Evolutionary conservation across 2,329 filamentous ascomycete species (phyloP), one percentile per base, ranked within the genome.

Genomic region (Ophiostoma himal-ulmi): DNA sequence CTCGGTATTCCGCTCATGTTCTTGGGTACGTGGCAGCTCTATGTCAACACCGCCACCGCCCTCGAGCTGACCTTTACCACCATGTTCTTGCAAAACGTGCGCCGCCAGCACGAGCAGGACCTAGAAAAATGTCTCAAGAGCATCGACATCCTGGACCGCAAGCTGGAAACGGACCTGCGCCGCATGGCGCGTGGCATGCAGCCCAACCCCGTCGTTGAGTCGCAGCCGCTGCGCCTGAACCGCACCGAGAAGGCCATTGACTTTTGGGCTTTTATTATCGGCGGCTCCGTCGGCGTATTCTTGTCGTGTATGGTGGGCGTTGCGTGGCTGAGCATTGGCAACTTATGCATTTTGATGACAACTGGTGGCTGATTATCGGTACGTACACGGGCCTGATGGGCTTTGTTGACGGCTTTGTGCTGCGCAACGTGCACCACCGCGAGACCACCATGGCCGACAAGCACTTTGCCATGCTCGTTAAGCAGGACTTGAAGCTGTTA

Each of bases 341-440:
- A 78, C 4, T 64, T 4, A 77, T 83, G 70, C 64, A 77, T 2
- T 83, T 81, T 73, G 77, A 79, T 70, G 75, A 77, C 70, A 83
- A 81, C 74, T 83, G 82, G 82, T 83, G 80, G 79, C 78, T 83
- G 0, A 77, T 83, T 20, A 83, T 83, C 67, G 82, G 82, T 14
- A 83, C 82, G 0, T 83, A 83, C 72, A 81, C 82, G 0, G 82
- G 82, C 2, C 77, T 83, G 5, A 77, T 83, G 65, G 82, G 82
- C 1, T 77, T 83, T 68, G 77, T 80, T 41, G 81, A 83, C 72
- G 79, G 80, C 36, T 83, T 83, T 71, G 77, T 83, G 17, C 77
- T 83, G 14, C 80, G 80, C 48, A 83, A 83, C 69, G 76, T 83
- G 14, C 79, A 83, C 68, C 73, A 74, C 70, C 75, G 77, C 41